Evolutionary conservation across 768 basidiomycete species (phyloP).

Genomic region (Jaapia argillacea): DNA sequence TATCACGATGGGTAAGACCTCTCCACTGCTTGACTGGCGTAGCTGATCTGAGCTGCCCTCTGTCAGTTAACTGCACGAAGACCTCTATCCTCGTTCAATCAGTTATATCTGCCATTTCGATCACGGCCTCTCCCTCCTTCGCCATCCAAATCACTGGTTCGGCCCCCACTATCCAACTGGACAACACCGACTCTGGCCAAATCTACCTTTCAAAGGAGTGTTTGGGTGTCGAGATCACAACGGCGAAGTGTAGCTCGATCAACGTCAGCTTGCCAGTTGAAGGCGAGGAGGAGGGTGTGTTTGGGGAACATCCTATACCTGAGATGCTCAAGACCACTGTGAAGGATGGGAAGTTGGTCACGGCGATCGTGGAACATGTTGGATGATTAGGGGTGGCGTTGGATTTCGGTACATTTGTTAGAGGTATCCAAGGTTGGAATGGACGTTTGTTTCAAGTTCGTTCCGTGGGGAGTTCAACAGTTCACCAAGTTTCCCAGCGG

Average conservation of each 20-base stretch:
- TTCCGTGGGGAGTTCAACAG: no score
- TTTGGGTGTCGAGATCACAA: conserved; percentile 78
- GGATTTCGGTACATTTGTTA: no score
- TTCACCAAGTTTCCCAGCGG: no score
- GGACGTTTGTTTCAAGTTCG: no score
- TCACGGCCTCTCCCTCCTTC: conserved; percentile 92
- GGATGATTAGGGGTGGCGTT: conserved; percentile 27
- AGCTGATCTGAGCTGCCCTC: not conserved
- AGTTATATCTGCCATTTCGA: conserved; percentile 81
- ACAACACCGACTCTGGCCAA: conserved; percentile 91
- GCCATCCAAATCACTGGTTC: conserved; percentile 82
- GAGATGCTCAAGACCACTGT: conserved; percentile 92
- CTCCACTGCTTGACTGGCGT: not conserved
- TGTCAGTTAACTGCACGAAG: conserved; percentile 77
- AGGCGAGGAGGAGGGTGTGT: conserved; percentile 88
- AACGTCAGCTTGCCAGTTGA: conserved; percentile 83
- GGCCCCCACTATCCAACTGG: conserved; percentile 88
- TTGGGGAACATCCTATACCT: conserved; percentile 81
- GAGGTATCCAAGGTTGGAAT: no score
- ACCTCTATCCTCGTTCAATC: conserved; percentile 85
- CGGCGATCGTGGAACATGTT: conserved; percentile 80
- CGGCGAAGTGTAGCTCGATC: conserved; percentile 88
- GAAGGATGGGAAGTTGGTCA: conserved; percentile 74
- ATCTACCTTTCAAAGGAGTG: conserved; percentile 85
- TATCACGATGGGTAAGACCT: conserved; percentile 72